Evolutionary conservation across 202 grass and related monocot genomes (phyloP), one percentile per base, ranked within the genome.

Genomic region (Hordeum pubiflorum): DNA sequence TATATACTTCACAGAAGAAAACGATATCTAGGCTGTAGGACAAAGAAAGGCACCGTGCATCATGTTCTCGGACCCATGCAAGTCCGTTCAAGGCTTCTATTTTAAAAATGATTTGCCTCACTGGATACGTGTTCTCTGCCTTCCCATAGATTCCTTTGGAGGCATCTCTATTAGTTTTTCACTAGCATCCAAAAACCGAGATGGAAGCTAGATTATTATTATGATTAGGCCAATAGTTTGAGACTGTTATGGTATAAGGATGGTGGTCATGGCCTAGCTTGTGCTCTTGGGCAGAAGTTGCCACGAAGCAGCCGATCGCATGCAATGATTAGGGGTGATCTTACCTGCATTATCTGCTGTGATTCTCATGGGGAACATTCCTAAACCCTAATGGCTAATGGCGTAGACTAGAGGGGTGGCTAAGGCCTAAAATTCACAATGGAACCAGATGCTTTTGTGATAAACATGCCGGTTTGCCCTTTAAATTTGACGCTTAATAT

Each of bases 141-240:
- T 72, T 54, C 79, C 74, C 17, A 86, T 75, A 79, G 79, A 86
- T 89, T 82, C 87, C 75, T 79, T 69, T 83, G 79, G 87, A 67
- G 83, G 79, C 75, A 86, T 69, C 59, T 40, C 7, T 6, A 21
- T 26, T 65, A 24, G 18, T 73, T 85, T 85, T 81, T n/a, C 56
- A 5, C 46, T 67, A 40, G 38, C 21, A 22, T 60, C 48, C 46
- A 82, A 78, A 78, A 60, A 78, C 29, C 50, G 12, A 86, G 74
- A 82, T 79, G 83, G 50, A 66, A 85, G 79, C 68, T 79, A 89
- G 39, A 86, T 86, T 79, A 86, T 52, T 50, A 50, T 50, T 50
- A 50, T 50, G 0, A 50, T 48, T 79, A 10, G 6, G 7, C 9
- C 32, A 46, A 83, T 79, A 79, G 79, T 83, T 88, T 69, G 83